Percentiles rank a stretch among this genome's conserved stretches.
Conservation (phyloP, 2,329 filamentous ascomycete species). For the Penicillium italicum region DNA sequence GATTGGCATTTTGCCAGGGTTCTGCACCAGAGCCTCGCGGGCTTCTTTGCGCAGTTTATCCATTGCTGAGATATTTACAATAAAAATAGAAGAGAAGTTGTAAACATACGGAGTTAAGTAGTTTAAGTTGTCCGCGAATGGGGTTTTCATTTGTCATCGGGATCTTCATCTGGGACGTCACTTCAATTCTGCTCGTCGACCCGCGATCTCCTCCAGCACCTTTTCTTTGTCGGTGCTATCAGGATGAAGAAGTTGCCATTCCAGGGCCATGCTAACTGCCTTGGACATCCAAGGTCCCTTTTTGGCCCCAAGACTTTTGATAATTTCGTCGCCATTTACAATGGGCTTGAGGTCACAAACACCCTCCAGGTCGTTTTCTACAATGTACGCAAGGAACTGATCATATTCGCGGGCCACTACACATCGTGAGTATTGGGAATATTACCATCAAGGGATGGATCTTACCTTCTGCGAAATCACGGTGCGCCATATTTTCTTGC, state of each 20-base stretch:
- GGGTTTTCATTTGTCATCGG: constrained; percentile 9
- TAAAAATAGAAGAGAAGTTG: neutral
- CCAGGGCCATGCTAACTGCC: constrained; percentile 74
- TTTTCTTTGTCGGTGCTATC: constrained; percentile 53
- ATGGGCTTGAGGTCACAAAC: constrained; percentile 59
- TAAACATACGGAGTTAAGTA: neutral
- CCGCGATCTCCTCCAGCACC: constrained; percentile 59
- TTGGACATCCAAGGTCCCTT: constrained; percentile 78
- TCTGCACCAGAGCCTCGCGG: constrained; percentile 22
- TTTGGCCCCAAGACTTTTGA: constrained; percentile 60
- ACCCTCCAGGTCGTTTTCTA: constrained; percentile 47
- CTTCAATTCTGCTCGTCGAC: constrained; percentile 51
- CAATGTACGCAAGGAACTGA: constrained; percentile 52
- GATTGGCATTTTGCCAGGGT: constrained; percentile 11
- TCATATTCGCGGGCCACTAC: constrained; percentile 51
- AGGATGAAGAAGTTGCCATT: constrained; percentile 85
- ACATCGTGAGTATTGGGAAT: constrained; percentile 8
- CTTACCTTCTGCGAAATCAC: constrained; percentile 33
- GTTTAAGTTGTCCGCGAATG: constrained; percentile 6
- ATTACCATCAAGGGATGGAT: neutral
- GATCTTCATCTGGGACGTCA: constrained; percentile 22
- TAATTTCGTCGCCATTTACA: constrained; percentile 72
- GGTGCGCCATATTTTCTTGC: constrained; percentile 38
- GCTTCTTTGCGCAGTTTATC: constrained; percentile 29
- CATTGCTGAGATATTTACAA: constrained; percentile 15